Evolutionary conservation across 177 flowering plant genomes (phyloP), one percentile per base, ranked within the genome.

Genomic region (Vitis hybrid): DNA sequence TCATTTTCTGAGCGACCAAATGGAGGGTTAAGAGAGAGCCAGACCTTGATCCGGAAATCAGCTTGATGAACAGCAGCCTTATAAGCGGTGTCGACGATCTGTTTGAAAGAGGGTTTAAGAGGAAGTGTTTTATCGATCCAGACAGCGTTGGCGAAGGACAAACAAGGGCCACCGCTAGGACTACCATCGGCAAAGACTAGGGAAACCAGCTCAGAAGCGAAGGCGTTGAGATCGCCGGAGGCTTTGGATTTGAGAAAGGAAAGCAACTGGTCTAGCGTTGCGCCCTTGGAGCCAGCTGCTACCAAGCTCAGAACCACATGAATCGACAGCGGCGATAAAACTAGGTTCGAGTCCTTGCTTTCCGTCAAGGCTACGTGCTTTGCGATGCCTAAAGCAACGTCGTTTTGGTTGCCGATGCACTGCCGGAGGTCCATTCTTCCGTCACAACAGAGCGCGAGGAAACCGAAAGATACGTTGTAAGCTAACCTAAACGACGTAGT

Each of bases 31-130:
- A 35, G 46, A 35, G 46, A 35, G 7, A 35, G 46, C 46, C 46
- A 35, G 46, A 89, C 93, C 87, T 87, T 83, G 61, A 74, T 73
- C 70, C 79, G 82, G 71, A 89, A 89, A 83, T 85, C 89, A n/a
- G 72, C 89, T 64, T 68, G 77, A 64, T 68, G 65, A 14, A 82
- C 58, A 6, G 73, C 59, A 11, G 89, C 87, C 70, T 78, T 81
- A 70, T 85, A 87, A 60, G 72, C 61, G 21, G 56, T 46, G 14
- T 80, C 82, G 24, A 82, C 83, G 14, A 82, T 79, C 72, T 82
- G 70, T 35, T 82, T 78, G 75, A 86, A 89, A 62, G 79, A 78
- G 52, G 77, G 68, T 64, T 80, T 87, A 27, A 89, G 59, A 55
- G 82, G 35, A 27, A 85, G 75, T 27, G 85, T 73, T 46, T 74